These are phyloP conservation scores for Ophiostoma australiae DNA, from an alignment of 2,329 filamentous ascomycete species.

Conservation along the genomic window DNA sequence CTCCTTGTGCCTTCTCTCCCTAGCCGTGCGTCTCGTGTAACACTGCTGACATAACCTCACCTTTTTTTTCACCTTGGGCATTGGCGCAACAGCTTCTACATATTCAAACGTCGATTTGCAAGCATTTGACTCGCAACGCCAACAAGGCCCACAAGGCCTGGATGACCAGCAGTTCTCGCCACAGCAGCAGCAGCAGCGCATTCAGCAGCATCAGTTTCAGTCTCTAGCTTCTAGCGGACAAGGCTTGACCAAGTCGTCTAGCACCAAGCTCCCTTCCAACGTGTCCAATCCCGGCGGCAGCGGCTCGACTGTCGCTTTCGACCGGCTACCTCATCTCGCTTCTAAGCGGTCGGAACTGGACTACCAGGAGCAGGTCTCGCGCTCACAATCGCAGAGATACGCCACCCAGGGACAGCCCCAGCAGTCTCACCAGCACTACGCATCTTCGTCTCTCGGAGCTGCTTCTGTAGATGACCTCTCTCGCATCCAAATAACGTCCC, in stretches of 20 bases:
- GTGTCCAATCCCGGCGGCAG: conserved; percentile 9
- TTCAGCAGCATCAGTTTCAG: conserved; percentile 27
- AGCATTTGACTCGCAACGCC: conserved; percentile 23
- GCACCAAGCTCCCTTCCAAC: conserved; percentile 29
- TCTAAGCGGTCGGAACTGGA: conserved; percentile 34
- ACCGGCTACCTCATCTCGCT: conserved; percentile 31
- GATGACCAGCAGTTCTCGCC: conserved; percentile 27
- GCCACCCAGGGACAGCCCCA: conserved; percentile 32
- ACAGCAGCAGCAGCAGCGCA: conserved; percentile 27
- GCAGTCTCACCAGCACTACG: conserved; percentile 34
- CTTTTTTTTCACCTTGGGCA: background rate
- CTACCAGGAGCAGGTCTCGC: conserved; percentile 45
- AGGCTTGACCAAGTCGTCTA: conserved; percentile 30
- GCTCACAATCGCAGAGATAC: conserved; percentile 51
- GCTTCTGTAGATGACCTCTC: conserved; percentile 43
- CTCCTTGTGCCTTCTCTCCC: background rate
- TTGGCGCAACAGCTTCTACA: conserved; percentile 17
- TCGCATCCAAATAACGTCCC: conserved; percentile 31
- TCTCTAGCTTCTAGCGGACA: conserved; percentile 25
- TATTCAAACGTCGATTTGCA: conserved; percentile 25
- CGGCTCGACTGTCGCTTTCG: conserved; percentile 18
- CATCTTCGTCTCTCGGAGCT: conserved; percentile 33
- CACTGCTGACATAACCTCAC: conserved; percentile 17
- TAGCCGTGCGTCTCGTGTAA: conserved; percentile 3
- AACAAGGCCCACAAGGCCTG: background rate